phyloP scores from a whole-genome alignment of 2,329 filamentous ascomycete species.

The Plenodomus tracheiphilus region DNA sequence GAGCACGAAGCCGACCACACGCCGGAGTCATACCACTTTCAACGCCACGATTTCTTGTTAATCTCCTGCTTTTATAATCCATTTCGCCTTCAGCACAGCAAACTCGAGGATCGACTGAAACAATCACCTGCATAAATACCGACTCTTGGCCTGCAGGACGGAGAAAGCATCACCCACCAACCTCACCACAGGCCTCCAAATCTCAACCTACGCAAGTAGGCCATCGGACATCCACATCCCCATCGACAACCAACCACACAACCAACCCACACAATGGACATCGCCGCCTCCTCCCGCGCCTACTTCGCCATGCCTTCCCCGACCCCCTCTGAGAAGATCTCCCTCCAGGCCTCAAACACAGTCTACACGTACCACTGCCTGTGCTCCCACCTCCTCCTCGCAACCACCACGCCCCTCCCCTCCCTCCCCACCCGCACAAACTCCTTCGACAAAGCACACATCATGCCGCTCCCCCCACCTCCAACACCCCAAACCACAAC shows the following conservation, averaged over 20 bases:
- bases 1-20: background rate
- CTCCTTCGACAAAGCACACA: slow-evolving; percentile 58
- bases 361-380: slow-evolving; percentile 65
- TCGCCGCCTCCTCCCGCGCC: slow-evolving; percentile 33
- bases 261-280: slow-evolving; percentile 33
- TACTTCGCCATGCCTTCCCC: slow-evolving; percentile 41
- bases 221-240: slow-evolving; percentile 1
- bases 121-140: background rate
- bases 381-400: slow-evolving; percentile 67
- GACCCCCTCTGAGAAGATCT: slow-evolving; percentile 35
- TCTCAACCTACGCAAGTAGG: too few species aligned
- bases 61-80: background rate
- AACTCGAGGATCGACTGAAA: background rate
- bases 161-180: background rate
- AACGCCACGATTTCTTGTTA: background rate
- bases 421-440: slow-evolving; percentile 56
- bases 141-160: background rate
- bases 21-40: background rate
- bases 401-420: slow-evolving; percentile 58
- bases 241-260: slow-evolving; percentile 1
- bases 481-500: slow-evolving; percentile 15
- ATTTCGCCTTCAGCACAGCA: background rate
- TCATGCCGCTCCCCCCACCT: slow-evolving; percentile 57
- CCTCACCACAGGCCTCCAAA: background rate
- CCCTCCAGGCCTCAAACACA: slow-evolving; percentile 39